Evolutionary conservation across 2,329 filamentous ascomycete species (phyloP).

Genomic region (Emergomyces pasteurianus): DNA sequence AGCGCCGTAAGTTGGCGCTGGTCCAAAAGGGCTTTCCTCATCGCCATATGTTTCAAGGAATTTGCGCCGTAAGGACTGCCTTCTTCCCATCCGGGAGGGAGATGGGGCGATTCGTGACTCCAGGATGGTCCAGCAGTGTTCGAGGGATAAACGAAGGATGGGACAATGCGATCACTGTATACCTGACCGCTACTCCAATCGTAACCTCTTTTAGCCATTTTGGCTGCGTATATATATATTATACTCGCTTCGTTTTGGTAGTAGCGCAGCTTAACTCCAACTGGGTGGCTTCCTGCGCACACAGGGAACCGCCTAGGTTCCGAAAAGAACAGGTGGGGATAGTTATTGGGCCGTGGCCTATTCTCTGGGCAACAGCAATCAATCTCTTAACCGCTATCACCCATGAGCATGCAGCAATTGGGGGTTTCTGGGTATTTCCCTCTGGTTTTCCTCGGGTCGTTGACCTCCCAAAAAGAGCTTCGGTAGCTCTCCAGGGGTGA

Average conservation of each 20-base stretch:
- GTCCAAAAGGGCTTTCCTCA: conserved; percentile 21
- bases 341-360: neutral
- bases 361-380: neutral
- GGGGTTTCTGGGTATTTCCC: neutral
- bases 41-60: conserved; percentile 25
- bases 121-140: conserved; percentile 20
- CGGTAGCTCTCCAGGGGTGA: too few species aligned
- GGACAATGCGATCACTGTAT: conserved; percentile 9
- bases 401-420: neutral
- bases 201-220: conserved; percentile 6
- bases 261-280: neutral
- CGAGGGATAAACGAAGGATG: conserved; percentile 4
- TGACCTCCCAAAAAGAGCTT: too few species aligned
- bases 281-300: neutral
- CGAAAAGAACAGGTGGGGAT: neutral
- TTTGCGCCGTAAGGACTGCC: conserved; percentile 18
- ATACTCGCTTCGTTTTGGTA: neutral
- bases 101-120: conserved; percentile 28
- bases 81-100: conserved; percentile 18
- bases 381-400: neutral
- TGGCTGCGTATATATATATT: neutral
- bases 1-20: conserved; percentile 24
- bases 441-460: neutral
- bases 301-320: neutral
- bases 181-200: conserved; percentile 13